Evolutionary conservation across 805 yeast genomes (phyloP), one percentile per base, ranked within the genome.

Genomic region (Yamadazyma scolyti): DNA sequence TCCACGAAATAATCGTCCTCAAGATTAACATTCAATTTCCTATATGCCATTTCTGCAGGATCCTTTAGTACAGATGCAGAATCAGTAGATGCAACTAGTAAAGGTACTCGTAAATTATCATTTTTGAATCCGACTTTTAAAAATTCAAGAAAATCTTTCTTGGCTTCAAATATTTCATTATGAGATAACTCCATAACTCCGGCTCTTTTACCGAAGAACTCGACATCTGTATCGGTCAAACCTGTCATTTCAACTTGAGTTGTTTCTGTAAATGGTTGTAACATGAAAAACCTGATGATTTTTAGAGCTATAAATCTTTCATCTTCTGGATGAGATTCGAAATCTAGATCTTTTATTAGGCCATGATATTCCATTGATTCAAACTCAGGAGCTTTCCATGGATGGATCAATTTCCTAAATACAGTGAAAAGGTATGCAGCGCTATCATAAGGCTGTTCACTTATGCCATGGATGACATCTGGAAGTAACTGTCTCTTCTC

Each of bases 191-290:
- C 78, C 0, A 72, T 53, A 1, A 78, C 73, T 16, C 89, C 90
- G 2, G 90, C 86, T 40, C 74, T 74, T 32, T 67, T 69, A 0
- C 86, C 80, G 43, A 86, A 75, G 43, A 80, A 85, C 1, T 73
- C 51, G 12, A 73, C 69, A 24, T 82, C 87, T 0, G 50, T 49
- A 0, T 65, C 52, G 9, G 79, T 62, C 30, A 88, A 56, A 0
- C 95, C 95, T 0, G 90, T 87, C 35, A 76, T 68, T 45, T 36
- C 50, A 33, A 33, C 55, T 38, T 30, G 67, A 51, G 24, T 52
- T 34, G 43, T 34, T 6, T 40, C 25, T 0, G 47, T 26, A 20
- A 33, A 48, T 1, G 88, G 79, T 25, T 59, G 59, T 20, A 85
- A 53, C 28, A 84, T 43, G 49, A 84, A 71, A 37, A 84, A 70